Evolutionary conservation across 352 stramenopile genomes (phyloP).

Genomic region (Globisporangium orthogonon): DNA sequence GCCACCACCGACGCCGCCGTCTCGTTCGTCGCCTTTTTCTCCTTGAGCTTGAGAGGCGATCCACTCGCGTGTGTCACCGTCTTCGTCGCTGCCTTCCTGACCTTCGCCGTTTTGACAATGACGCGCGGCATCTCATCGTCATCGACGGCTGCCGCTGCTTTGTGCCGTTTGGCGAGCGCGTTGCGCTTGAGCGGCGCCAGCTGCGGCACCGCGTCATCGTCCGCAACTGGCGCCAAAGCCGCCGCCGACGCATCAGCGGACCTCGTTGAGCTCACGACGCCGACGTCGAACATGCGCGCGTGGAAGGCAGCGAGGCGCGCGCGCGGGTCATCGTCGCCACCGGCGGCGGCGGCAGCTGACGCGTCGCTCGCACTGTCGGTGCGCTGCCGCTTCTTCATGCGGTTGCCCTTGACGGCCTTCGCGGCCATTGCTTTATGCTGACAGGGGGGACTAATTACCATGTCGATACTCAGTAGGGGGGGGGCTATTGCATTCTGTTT

Average conservation of each 20-base stretch:
- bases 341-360: constrained; percentile 10
- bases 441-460: no score
- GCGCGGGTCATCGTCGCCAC: constrained; percentile 17
- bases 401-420: background rate
- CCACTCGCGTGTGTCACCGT: no score
- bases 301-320: constrained; percentile 44
- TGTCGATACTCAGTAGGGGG: no score
- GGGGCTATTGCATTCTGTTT: no score
- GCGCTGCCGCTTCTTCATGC: constrained; percentile 27
- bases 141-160: background rate
- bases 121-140: constrained; percentile 30
- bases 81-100: constrained; percentile 6
- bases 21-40: background rate
- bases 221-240: background rate
- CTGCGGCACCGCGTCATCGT: constrained; percentile 22
- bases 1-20: no score
- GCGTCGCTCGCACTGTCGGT: constrained; percentile 20
- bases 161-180: constrained; percentile 24
- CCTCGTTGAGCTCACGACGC: constrained; percentile 9
- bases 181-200: constrained; percentile 32
- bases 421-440: no score
- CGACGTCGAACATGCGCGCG: constrained; percentile 51
- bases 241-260: background rate
- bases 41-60: background rate
- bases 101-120: constrained; percentile 24